These are phyloP conservation scores for Pestalotiopsis sp. DNA, from an alignment of 2,329 filamentous ascomycete genomes.

Conservation along the genomic window DNA sequence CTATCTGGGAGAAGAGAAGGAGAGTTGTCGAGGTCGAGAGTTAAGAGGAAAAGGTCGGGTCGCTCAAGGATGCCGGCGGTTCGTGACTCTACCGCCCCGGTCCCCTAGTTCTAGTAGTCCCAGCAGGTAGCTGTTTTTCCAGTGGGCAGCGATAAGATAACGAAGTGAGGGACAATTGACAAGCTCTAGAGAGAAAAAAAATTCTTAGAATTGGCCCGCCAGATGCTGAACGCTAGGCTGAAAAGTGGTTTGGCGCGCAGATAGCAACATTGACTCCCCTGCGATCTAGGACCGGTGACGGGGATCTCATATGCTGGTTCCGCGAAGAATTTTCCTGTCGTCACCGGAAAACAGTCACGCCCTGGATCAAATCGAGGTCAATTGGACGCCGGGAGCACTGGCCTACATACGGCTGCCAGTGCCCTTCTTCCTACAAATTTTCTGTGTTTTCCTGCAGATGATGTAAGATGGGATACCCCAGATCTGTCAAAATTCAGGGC, in stretches of 20 bases:
- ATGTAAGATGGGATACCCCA: slow-evolving; percentile 11
- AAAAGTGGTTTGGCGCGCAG: slow-evolving; percentile 2
- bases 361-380: background rate
- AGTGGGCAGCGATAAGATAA: slow-evolving; percentile 18
- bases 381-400: background rate
- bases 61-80: background rate
- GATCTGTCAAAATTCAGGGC: background rate
- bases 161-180: slow-evolving; percentile 10
- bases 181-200: slow-evolving; percentile 4
- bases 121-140: slow-evolving; percentile 8
- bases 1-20: background rate
- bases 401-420: background rate
- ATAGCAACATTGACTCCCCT: background rate
- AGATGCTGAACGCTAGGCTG: slow-evolving; percentile 4
- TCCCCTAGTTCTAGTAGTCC: slow-evolving; percentile 2
- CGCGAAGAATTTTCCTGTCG: slow-evolving; percentile 9
- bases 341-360: slow-evolving; percentile 2
- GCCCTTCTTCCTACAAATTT: background rate
- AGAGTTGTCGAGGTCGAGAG: no score
- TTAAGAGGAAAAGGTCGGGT: no score
- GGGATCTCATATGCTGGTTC: slow-evolving; percentile 3
- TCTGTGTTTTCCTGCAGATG: background rate
- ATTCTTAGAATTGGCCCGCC: slow-evolving; percentile 7
- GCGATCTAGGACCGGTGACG: slow-evolving; percentile 13
- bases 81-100: slow-evolving; percentile 14